Conservation (phyloP, 1,139 yeast genomes). For the Eremothecium sinecaudum region DNA sequence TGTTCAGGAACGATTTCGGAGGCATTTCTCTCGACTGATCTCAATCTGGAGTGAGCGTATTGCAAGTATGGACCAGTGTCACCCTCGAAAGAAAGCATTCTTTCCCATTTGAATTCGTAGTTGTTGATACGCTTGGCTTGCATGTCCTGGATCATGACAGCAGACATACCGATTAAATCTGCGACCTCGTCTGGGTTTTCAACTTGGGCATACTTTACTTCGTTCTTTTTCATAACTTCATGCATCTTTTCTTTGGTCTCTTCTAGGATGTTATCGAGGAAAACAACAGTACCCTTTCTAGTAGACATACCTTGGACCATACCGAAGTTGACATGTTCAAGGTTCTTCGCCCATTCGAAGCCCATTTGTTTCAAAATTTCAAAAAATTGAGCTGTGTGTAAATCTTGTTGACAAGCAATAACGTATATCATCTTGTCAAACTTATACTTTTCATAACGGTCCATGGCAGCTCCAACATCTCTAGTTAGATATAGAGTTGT, state of each 20-base stretch:
- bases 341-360: conserved; percentile 71
- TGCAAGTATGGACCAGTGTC: conserved; percentile 99
- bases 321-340: conserved; percentile 87
- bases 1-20: conserved; percentile 35
- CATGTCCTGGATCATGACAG: conserved; percentile 99
- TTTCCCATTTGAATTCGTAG: conserved; percentile 95
- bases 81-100: conserved; percentile 98
- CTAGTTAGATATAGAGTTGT: conserved; percentile 90
- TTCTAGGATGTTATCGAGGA: conserved; percentile 86
- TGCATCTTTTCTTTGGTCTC: conserved; percentile 95
- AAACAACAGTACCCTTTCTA: conserved; percentile 96
- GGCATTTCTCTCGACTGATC: conserved; percentile 89
- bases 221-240: conserved; percentile 92
- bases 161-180: conserved; percentile 91
- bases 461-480: conserved; percentile 95
- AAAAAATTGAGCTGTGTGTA: conserved; percentile 89
- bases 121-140: conserved; percentile 94
- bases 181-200: conserved; percentile 94
- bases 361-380: conserved; percentile 92
- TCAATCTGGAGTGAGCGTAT: conserved; percentile 94
- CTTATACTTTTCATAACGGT: conserved; percentile 72
- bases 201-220: conserved; percentile 83
- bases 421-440: conserved; percentile 94
- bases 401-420: conserved; percentile 91
- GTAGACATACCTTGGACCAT: conserved; percentile 99